Percentiles rank a stretch among this genome's conserved stretches.
phyloP scores from a whole-genome alignment of 768 basidiomycete species.

The Boletus sp. region DNA sequence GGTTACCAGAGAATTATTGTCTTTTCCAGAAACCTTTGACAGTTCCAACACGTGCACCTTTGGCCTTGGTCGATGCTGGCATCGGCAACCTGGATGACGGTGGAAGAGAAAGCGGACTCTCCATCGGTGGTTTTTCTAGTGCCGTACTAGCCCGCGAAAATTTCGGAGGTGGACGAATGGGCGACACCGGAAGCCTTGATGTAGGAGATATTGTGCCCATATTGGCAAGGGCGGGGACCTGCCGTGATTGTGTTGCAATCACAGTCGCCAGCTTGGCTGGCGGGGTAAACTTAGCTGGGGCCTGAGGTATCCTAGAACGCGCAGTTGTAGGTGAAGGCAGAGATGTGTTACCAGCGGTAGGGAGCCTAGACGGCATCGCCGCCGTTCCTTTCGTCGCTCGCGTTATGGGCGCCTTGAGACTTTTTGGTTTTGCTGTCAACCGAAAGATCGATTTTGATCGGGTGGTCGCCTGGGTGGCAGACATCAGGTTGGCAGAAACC shows the following conservation, averaged over 20 bases:
- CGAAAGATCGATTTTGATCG: constrained; percentile 34
- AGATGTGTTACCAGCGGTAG: constrained; percentile 3
- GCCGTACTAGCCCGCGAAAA: constrained; percentile 1
- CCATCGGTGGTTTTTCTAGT: constrained; percentile 7
- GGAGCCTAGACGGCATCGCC: constrained; percentile 15
- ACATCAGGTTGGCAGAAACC: neutral
- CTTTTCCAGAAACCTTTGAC: constrained; percentile 34
- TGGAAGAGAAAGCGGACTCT: neutral
- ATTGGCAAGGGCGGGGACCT: neutral
- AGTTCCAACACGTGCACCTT: constrained; percentile 22
- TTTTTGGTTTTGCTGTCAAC: constrained; percentile 27
- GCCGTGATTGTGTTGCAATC: constrained; percentile 26
- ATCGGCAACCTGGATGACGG: constrained; percentile 23
- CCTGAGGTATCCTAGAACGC: constrained; percentile 22
- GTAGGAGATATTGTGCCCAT: constrained; percentile 2
- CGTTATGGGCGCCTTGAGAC: constrained; percentile 12
- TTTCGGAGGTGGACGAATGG: constrained; percentile 13
- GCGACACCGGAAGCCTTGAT: constrained; percentile 24
- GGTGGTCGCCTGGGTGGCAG: neutral
- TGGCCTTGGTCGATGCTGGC: constrained; percentile 25
- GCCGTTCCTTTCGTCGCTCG: neutral
- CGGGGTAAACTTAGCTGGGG: constrained; percentile 27
- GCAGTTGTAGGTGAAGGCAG: constrained; percentile 1
- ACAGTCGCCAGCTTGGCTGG: constrained; percentile 31
- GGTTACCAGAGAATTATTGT: constrained; percentile 8